These are phyloP conservation scores for Nicotiana rustica DNA, from an alignment of 305 asterid genomes.

Conservation along the genomic window DNA sequence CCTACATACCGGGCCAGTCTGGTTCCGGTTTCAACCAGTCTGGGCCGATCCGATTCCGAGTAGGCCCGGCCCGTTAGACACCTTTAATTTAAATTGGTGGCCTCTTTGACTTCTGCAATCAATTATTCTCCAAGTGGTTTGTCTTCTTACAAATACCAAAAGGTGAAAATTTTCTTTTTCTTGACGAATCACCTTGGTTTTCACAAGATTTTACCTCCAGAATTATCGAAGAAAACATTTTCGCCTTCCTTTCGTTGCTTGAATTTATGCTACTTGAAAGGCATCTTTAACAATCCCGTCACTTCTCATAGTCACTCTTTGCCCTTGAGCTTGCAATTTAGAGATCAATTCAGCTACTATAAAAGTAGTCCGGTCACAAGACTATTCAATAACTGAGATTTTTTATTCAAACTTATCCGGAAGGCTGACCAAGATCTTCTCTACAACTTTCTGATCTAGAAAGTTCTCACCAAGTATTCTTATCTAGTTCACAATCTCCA, in stretches of 20 bases:
- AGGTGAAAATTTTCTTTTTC: background rate
- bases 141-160: background rate
- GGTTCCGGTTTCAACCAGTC: no score
- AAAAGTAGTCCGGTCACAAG: no score
- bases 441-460: background rate
- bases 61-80: no score
- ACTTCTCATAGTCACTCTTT: no score
- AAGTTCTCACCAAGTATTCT: constrained; percentile 13
- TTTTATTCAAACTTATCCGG: background rate
- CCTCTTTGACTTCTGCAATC: background rate
- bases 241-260: background rate
- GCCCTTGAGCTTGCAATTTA: no score
- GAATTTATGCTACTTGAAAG: background rate
- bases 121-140: background rate
- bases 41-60: no score
- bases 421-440: constrained; percentile 9
- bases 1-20: no score
- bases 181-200: background rate
- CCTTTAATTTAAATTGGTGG: background rate
- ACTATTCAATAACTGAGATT: no score
- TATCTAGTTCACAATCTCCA: constrained; percentile 27
- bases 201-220: background rate
- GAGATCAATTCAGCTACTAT: no score
- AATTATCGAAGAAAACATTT: background rate
- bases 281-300: no score